Conservation (phyloP, 2,329 filamentous ascomycete genomes). For the Neonectria neomacrospora region DNA sequence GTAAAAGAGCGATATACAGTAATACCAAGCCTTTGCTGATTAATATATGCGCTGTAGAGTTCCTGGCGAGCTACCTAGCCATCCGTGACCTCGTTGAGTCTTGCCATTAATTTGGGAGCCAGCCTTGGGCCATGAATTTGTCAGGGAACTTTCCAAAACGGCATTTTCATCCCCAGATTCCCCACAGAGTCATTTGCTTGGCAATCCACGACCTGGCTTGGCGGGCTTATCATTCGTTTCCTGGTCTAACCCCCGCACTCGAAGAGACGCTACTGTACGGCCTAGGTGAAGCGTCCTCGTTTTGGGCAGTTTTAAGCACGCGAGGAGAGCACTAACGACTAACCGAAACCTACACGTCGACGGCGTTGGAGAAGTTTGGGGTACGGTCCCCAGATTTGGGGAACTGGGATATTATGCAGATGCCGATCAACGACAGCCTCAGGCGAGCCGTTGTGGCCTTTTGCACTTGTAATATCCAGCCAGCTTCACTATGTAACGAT, state of each 20-base stretch:
- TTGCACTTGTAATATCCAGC: not conserved
- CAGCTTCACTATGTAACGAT: not conserved
- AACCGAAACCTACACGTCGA: not conserved
- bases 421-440: not conserved
- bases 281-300: not conserved
- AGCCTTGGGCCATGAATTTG: not conserved
- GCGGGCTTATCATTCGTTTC: not conserved
- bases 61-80: not conserved
- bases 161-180: not conserved
- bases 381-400: not conserved
- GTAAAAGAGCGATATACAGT: too few species aligned
- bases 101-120: too few species aligned
- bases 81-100: not conserved
- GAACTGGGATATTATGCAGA: not conserved
- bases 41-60: too few species aligned
- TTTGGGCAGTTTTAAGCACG: conserved; percentile 14
- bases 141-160: not conserved
- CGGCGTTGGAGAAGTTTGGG: not conserved
- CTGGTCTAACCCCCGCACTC: not conserved
- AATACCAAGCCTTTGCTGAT: too few species aligned
- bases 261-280: not conserved
- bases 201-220: not conserved
- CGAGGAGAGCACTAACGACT: not conserved
- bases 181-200: too few species aligned
- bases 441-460: not conserved